phyloP scores from a whole-genome alignment of 768 basidiomycete genomes.

The Tylopilus rubrobrunneus region DNA sequence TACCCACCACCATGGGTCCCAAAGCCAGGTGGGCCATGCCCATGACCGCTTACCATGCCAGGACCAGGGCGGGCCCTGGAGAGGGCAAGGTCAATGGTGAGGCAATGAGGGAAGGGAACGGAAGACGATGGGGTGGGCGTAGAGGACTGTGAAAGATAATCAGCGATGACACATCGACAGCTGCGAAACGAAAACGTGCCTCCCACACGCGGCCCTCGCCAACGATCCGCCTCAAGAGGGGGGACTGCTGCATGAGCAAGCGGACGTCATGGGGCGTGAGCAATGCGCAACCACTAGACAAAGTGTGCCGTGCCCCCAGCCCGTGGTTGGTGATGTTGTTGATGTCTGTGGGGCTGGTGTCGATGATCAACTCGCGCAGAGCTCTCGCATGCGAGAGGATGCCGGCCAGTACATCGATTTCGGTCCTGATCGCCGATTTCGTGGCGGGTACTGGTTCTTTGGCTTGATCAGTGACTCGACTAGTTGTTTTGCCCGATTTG shows the following conservation, averaged over 20 bases:
- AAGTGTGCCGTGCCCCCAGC: neutral
- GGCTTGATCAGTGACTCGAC: neutral
- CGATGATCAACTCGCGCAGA: slow-evolving; percentile 19
- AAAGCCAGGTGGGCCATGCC: slow-evolving; percentile 12
- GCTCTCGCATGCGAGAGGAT: slow-evolving; percentile 14
- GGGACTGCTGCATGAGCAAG: slow-evolving; percentile 39
- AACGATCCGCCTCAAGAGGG: slow-evolving; percentile 43
- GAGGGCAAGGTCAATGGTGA: slow-evolving; percentile 12
- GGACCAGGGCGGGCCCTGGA: slow-evolving; percentile 9
- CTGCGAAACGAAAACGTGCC: slow-evolving; percentile 32
- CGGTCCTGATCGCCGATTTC: neutral
- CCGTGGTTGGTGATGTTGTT: neutral
- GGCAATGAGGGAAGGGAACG: slow-evolving; percentile 1
- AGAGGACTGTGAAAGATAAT: slow-evolving; percentile 6
- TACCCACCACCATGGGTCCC: slow-evolving; percentile 17
- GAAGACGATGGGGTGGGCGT: slow-evolving; percentile 10
- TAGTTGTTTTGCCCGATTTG: neutral
- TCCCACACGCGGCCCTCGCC: slow-evolving; percentile 52
- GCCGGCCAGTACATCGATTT: slow-evolving; percentile 9
- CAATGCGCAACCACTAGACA: slow-evolving; percentile 15
- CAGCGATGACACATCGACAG: neutral
- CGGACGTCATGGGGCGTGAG: slow-evolving; percentile 41
- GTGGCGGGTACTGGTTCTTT: neutral
- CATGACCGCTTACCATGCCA: slow-evolving; percentile 12
- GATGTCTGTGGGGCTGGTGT: slow-evolving; percentile 4